Base-by-base conservation (phyloP, 768 basidiomycete genomes). In the Xanthoconium purpureum region DNA sequence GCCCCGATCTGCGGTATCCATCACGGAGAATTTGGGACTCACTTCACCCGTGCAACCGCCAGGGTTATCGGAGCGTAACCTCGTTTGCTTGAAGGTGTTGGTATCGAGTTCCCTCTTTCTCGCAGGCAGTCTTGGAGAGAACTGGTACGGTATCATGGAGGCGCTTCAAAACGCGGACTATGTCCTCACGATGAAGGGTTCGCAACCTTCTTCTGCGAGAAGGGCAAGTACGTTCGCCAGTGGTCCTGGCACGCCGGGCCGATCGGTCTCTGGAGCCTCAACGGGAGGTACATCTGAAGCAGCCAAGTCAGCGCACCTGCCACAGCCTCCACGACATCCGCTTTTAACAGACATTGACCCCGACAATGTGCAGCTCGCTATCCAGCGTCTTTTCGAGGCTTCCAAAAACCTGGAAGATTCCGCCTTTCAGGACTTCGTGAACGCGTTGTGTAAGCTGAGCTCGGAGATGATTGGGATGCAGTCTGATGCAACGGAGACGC, bases 91-190 rank as follows among this genome's bases (percentile, higher is more conserved):
- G 50, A 92, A 92, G 61, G 87, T 91, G 2, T 75, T 94, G 53
- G 77, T 97, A 9, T 78, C 83, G 0, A 87, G 87, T 58, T 85
- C 90, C 1, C 73, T 91, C 29, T 90, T 90, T 68, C 78, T 98
- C 10, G 89, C 92, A 0, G 91, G 90, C 0, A 88, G 87, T 54
- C 80, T 97, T 7, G 93, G 87, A n/a, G 81, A 86, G 55, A 92
- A 89, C 57, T 98, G 96, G 96, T 96, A 91, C 69, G 80, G 87
- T 44, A 82, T 98, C 10, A 77, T 98, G 50, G 95, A 98, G 66
- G 85, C 89, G 1, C 73, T 98, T 24, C 96, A 98, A 73, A 98
- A 94, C 61, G 95, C 96, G 8, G 94, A 96, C 64, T 94, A 94
- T 63, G 90, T 99, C 18, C 76, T 98, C 18, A 83, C 82, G 10